Evolutionary conservation across 2,329 filamentous ascomycete genomes (phyloP).

Genomic region (Boeremia exigua): DNA sequence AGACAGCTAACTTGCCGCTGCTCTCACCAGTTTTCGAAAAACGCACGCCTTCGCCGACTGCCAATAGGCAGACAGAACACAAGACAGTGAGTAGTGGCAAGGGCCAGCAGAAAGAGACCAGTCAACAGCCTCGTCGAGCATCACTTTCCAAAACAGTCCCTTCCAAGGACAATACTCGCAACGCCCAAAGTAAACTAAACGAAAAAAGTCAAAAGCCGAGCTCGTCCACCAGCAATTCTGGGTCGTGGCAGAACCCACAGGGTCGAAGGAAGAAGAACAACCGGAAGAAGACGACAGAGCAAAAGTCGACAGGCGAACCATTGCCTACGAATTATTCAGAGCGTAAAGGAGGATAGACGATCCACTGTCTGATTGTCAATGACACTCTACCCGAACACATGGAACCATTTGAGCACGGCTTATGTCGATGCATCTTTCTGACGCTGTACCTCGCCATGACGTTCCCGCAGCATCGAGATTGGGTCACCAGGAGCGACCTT

Average conservation of each 20-base stretch:
- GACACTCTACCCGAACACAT: neutral
- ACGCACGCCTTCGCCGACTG: conserved; percentile 72
- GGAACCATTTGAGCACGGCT: neutral
- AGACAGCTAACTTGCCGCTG: conserved; percentile 51
- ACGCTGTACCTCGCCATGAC: neutral
- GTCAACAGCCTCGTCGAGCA: conserved; percentile 35
- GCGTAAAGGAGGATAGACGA: conserved; percentile 52
- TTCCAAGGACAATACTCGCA: conserved; percentile 33
- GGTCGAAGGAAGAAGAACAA: conserved; percentile 35
- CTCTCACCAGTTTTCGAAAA: conserved; percentile 78
- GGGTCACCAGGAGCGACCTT: neutral
- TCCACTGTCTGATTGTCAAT: too few relatives aligned
- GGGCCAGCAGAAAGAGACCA: conserved; percentile 35
- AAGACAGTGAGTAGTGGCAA: conserved; percentile 41
- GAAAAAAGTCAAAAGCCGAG: conserved; percentile 36
- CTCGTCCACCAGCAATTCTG: conserved; percentile 15
- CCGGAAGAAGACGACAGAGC: conserved; percentile 37
- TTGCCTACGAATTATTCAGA: conserved; percentile 53
- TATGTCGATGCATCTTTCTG: too few relatives aligned
- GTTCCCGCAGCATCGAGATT: neutral
- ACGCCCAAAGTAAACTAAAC: conserved; percentile 33
- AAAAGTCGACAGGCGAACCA: conserved; percentile 48
- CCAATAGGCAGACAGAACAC: conserved; percentile 52
- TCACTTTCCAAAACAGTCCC: conserved; percentile 32
- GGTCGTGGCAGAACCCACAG: conserved; percentile 31